Evolutionary conservation across 1,284 basidiomycete species (phyloP), one percentile per base, ranked within the genome.

Genomic region (Vanrija sp.): DNA sequence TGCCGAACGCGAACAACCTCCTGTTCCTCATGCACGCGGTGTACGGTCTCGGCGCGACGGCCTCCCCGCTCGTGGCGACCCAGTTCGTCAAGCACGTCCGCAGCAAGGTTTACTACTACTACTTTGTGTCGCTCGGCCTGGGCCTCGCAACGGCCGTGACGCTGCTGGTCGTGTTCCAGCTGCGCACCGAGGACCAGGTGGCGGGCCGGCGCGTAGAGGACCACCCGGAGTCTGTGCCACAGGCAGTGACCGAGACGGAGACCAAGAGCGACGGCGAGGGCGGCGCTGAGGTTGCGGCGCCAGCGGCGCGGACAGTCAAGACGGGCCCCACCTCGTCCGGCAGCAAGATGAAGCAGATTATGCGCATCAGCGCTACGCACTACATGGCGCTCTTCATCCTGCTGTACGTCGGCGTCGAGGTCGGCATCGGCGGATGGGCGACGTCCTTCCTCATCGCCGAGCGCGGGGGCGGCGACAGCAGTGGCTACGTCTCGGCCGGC

Each of bases 21-120:
- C 85, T 87, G 83, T 83, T 83, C 45, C 66, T 86, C 39, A 63
- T 84, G 38, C 85, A 86, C 63, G 84, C 82, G 0, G 69, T 77
- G 14, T 84, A 83, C 63, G 82, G 85, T 42, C 63, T 83, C 3
- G 86, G 86, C 1, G 87, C 87, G 0, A 82, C 88, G 37, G 74
- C 79, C 12, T 75, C 85, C 0, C 87, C 86, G 0, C 78, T 88
- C 4, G 81, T 84, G 0, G 79, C 86, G 0, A 88, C 87, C 0
- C 82, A 85, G 51, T 88, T 87, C 59, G 77, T 84, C 18, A 78
- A 81, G 51, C 61, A 52, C 38, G 78, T 53, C 60, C 62, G 5
- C 71, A 72, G 46, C 20, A 83, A 82, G 78, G 69, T 72, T 42
- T 83, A 82, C 12, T 82, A 82, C 65, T 82, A 85, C 65, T 88